phyloP scores from a whole-genome alignment of 257 asterid genomes.

The Gentiana dahurica region DNA sequence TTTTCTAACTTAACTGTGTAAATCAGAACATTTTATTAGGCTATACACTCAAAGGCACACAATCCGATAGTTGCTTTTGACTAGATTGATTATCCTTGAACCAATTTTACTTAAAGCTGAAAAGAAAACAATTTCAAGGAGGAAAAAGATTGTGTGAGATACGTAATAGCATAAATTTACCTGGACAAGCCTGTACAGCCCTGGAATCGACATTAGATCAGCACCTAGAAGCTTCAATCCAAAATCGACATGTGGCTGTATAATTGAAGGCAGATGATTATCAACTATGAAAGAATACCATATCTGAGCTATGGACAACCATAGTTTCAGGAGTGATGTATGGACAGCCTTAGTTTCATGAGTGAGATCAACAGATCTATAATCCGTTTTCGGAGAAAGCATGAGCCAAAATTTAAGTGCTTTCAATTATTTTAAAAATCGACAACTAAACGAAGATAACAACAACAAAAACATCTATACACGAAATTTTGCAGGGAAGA shows the following conservation, averaged over 20 bases:
- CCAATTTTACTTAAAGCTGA: background rate
- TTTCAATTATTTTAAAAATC: too few species aligned
- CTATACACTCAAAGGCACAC: too few species aligned
- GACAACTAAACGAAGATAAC: too few species aligned
- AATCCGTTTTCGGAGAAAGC: too few species aligned
- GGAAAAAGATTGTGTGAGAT: slow-evolving; percentile 4
- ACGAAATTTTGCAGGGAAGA: background rate
- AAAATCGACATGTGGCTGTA: slow-evolving; percentile 93
- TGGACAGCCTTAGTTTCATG: background rate
- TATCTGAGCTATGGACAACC: background rate
- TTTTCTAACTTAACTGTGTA: too few species aligned
- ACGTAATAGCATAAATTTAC: slow-evolving; percentile 23
- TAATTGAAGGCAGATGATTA: slow-evolving; percentile 11
- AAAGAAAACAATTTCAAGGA: background rate
- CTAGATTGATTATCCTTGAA: too few species aligned
- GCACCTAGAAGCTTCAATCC: slow-evolving; percentile 86
- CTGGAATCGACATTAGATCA: slow-evolving; percentile 98
- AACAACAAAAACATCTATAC: background rate
- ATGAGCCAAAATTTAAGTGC: too few species aligned
- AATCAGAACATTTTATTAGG: too few species aligned
- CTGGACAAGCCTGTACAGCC: slow-evolving; percentile 71
- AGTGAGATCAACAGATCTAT: background rate
- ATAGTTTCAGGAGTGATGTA: too few species aligned
- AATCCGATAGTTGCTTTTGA: too few species aligned
- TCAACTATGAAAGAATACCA: background rate